These are phyloP conservation scores for Fusarium camptoceras DNA, from an alignment of 2,329 filamentous ascomycete genomes.

Conservation along the genomic window DNA sequence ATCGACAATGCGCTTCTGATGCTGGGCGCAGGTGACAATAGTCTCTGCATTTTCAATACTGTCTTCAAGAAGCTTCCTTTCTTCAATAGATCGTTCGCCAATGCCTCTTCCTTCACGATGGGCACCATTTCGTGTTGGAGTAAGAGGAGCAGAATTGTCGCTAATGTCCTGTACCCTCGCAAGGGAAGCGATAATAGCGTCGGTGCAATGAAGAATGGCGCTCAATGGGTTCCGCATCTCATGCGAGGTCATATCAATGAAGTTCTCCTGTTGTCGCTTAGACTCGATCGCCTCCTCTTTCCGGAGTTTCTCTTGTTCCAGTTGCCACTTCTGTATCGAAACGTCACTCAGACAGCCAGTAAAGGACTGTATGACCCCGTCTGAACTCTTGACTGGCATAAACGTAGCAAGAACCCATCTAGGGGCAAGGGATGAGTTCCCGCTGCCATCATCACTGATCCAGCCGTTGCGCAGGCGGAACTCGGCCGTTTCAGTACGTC, in stretches of 20 bases:
- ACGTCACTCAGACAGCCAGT: slow-evolving; percentile 63
- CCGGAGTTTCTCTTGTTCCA: slow-evolving; percentile 61
- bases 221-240: slow-evolving; percentile 80
- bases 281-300: slow-evolving; percentile 69
- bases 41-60: slow-evolving; percentile 81
- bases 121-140: slow-evolving; percentile 35
- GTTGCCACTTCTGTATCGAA: slow-evolving; percentile 63
- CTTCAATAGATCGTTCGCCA: slow-evolving; percentile 48
- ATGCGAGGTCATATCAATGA: slow-evolving; percentile 81
- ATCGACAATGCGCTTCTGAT: slow-evolving; percentile 84
- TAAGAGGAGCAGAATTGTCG: slow-evolving; percentile 41
- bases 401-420: slow-evolving; percentile 64
- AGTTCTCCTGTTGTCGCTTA: slow-evolving; percentile 80
- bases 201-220: slow-evolving; percentile 79
- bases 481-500: slow-evolving; percentile 60
- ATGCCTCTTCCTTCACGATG: slow-evolving; percentile 7
- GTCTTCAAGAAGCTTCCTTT: slow-evolving; percentile 62
- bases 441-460: slow-evolving; percentile 59
- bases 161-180: slow-evolving; percentile 57
- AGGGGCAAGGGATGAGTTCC: slow-evolving; percentile 57
- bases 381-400: slow-evolving; percentile 61
- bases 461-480: slow-evolving; percentile 62
- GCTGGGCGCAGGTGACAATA: slow-evolving; percentile 80
- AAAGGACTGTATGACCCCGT: slow-evolving; percentile 60
- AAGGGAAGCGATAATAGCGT: slow-evolving; percentile 71